phyloP scores from a whole-genome alignment of 768 basidiomycete genomes.

The Sporobolomyces pararoseus region DNA sequence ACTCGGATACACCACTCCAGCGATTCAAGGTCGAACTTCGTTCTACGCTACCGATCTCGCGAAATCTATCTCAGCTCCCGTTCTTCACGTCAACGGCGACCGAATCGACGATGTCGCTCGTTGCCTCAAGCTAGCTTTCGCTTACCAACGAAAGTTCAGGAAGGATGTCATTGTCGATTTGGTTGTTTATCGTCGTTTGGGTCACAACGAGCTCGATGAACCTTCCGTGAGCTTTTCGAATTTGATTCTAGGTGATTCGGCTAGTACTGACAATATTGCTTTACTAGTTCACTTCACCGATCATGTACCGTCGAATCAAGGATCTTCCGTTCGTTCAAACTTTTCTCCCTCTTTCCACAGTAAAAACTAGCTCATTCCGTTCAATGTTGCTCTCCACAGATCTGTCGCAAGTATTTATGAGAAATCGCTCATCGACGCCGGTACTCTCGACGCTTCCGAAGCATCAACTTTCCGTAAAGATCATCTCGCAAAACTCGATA shows the following conservation, averaged over 20 bases:
- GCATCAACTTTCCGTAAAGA: conserved; percentile 57
- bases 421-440: conserved; percentile 49
- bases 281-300: conserved; percentile 77
- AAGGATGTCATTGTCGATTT: conserved; percentile 82
- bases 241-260: no score
- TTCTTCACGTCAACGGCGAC: conserved; percentile 54
- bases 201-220: conserved; percentile 39
- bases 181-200: conserved; percentile 80
- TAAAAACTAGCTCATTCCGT: neutral
- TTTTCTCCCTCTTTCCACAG: no score
- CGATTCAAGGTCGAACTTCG: conserved; percentile 75
- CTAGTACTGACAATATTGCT: no score
- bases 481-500: conserved; percentile 65
- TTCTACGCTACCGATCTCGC: conserved; percentile 56
- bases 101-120: conserved; percentile 82
- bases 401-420: conserved; percentile 34
- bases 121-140: conserved; percentile 82
- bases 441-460: conserved; percentile 56
- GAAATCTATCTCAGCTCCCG: conserved; percentile 13
- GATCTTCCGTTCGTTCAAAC: conserved; percentile 63
- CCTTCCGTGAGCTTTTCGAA: conserved; percentile 7
- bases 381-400: neutral
- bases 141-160: conserved; percentile 78
- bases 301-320: conserved; percentile 90
- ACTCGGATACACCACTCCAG: conserved; percentile 85